Percentiles rank a stretch among this genome's conserved stretches.
These are phyloP conservation scores for Fusarium caatingaense DNA, from an alignment of 2,329 filamentous ascomycete species.

Conservation along the genomic window DNA sequence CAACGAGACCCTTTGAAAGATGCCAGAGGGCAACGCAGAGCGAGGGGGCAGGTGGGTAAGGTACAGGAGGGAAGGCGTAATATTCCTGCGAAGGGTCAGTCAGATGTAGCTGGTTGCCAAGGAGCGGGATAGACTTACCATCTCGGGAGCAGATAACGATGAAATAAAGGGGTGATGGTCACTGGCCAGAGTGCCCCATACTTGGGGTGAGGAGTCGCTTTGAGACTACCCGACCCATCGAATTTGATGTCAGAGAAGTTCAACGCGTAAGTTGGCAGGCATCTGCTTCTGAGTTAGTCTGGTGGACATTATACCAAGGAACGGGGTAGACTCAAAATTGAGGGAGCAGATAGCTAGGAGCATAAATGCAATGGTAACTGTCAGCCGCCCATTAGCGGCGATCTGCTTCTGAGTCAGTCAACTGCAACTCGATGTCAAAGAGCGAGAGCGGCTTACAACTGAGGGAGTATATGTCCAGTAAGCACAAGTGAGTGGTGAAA, in stretches of 20 bases:
- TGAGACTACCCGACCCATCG: background rate
- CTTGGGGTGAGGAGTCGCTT: background rate
- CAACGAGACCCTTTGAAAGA: background rate
- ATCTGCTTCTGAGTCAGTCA: no score
- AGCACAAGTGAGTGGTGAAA: no score
- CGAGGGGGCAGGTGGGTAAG: background rate
- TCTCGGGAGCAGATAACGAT: background rate
- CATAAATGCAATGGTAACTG: no score
- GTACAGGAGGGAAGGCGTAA: background rate
- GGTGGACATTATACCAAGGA: background rate
- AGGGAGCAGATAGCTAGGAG: background rate
- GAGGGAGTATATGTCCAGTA: no score
- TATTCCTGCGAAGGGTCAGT: background rate
- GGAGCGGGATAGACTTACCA: background rate
- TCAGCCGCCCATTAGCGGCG: no score
- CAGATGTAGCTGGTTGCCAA: background rate
- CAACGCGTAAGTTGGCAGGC: rapidly evolving
- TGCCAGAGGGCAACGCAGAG: background rate
- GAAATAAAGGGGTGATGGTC: background rate
- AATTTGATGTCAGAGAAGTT: background rate
- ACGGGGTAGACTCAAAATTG: background rate
- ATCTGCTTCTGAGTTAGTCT: background rate
- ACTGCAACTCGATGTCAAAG: rapidly evolving
- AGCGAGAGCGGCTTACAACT: rapidly evolving
- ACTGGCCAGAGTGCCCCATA: background rate